Percentiles rank a stretch among this genome's conserved stretches.
Conservation (phyloP, 148 eudicot genomes). For the Camellia granthamiana region DNA sequence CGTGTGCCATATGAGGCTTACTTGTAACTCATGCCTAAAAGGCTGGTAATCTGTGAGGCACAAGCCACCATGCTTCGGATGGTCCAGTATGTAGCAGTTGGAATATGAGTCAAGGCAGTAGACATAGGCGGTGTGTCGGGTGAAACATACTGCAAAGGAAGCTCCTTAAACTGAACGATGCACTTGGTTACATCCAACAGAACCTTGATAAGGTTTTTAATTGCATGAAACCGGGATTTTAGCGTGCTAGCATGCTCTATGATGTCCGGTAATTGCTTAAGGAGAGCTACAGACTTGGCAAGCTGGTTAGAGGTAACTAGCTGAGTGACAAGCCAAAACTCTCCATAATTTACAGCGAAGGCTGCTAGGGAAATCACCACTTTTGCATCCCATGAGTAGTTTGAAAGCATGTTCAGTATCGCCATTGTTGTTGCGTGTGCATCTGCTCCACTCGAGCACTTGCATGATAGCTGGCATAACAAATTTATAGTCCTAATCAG, state of each 20-base stretch:
- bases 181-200: conserved; percentile 63
- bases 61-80: conserved; percentile 80
- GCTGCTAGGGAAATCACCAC: conserved; percentile 71
- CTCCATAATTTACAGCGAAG: conserved; percentile 67
- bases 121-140: conserved; percentile 65
- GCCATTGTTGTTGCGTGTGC: conserved; percentile 76
- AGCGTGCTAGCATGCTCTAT: conserved; percentile 51
- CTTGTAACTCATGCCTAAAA: conserved; percentile 72
- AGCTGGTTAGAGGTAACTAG: conserved; percentile 51
- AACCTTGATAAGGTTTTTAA: conserved; percentile 52
- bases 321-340: conserved; percentile 76
- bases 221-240: conserved; percentile 59
- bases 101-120: conserved; percentile 58
- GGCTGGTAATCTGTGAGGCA: conserved; percentile 58
- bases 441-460: conserved; percentile 77
- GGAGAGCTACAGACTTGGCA: conserved; percentile 74
- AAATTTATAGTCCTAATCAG: background rate
- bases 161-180: conserved; percentile 55
- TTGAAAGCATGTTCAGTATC: conserved; percentile 57
- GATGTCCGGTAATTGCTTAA: conserved; percentile 71
- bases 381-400: conserved; percentile 89
- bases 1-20: conserved; percentile 32
- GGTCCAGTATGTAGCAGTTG: conserved; percentile 94
- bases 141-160: conserved; percentile 69
- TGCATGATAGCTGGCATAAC: conserved; percentile 65